These are phyloP conservation scores for Lactifluus piperatus DNA, from an alignment of 768 basidiomycete genomes.

Conservation along the genomic window DNA sequence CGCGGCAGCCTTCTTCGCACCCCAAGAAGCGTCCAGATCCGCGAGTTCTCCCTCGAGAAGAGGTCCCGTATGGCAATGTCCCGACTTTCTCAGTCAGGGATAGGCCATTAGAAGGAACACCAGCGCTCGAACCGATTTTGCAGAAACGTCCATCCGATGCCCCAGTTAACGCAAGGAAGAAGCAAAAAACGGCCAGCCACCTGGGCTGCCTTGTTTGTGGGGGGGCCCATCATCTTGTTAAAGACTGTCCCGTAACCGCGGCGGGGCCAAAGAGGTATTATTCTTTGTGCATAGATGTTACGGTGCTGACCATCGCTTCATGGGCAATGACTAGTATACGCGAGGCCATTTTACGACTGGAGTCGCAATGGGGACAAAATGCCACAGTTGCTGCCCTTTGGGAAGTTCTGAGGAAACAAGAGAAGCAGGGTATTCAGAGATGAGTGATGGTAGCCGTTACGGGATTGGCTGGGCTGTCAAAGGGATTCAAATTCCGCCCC, in stretches of 20 bases:
- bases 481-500: not conserved
- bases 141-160: conserved; percentile 28
- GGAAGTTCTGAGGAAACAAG: conserved; percentile 27
- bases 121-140: not conserved
- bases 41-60: not conserved
- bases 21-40: not conserved
- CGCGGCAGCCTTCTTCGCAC: not conserved
- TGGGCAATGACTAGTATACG: conserved; percentile 33
- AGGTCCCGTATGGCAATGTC: not conserved
- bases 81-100: not conserved
- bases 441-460: not conserved
- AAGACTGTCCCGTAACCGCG: conserved; percentile 47
- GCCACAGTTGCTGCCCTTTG: conserved; percentile 32
- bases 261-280: conserved; percentile 47
- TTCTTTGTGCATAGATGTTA: not conserved
- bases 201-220: conserved; percentile 43
- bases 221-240: conserved; percentile 35
- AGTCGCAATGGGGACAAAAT: conserved; percentile 31
- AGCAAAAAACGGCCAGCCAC: conserved; percentile 32
- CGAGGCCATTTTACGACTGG: conserved; percentile 37
- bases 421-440: not conserved
- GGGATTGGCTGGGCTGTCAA: not conserved
- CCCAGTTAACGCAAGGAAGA: conserved; percentile 11
- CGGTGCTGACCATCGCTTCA: not conserved
- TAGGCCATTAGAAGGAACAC: not conserved